phyloP scores from a whole-genome alignment of 768 basidiomycete species.

The Podaxis mareebaensis region DNA sequence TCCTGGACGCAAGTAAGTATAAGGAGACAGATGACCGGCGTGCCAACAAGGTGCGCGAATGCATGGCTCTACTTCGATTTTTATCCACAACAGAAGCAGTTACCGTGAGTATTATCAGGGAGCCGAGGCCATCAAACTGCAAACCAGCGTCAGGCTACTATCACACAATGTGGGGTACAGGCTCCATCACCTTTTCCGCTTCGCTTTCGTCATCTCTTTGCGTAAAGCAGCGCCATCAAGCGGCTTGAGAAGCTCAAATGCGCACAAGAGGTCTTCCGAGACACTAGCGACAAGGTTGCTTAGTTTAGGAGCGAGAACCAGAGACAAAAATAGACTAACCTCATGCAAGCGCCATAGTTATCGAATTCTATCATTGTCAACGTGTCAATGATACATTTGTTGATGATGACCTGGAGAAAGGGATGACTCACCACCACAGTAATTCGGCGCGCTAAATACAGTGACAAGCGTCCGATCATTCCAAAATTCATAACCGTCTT shows the following conservation, averaged over 20 bases:
- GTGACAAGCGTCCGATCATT: constrained; percentile 98
- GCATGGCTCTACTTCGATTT: not conserved
- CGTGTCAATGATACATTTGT: constrained; percentile 22
- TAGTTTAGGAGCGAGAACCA: constrained; percentile 18
- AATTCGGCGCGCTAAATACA: constrained; percentile 97
- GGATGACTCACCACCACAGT: constrained; percentile 80
- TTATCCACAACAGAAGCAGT: not conserved
- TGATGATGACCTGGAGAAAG: not conserved
- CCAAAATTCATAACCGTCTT: constrained; percentile 99
- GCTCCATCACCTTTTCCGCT: constrained; percentile 84
- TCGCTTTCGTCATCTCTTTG: constrained; percentile 98
- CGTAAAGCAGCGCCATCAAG: constrained; percentile 91
- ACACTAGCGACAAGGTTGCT: constrained; percentile 52
- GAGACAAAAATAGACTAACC: constrained; percentile 42
- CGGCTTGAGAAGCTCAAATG: constrained; percentile 96
- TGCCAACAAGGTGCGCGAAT: constrained; percentile 1
- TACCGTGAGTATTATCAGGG: not conserved
- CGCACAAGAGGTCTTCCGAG: constrained; percentile 95
- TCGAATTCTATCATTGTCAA: constrained; percentile 68
- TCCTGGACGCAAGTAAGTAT: not conserved
- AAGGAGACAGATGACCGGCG: not conserved
- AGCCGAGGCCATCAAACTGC: constrained; percentile 16
- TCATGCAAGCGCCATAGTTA: constrained; percentile 95
- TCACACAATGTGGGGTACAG: not conserved
- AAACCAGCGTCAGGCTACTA: not conserved